phyloP scores from a whole-genome alignment of 768 basidiomycete genomes.

The Suillus subalutaceus region DNA sequence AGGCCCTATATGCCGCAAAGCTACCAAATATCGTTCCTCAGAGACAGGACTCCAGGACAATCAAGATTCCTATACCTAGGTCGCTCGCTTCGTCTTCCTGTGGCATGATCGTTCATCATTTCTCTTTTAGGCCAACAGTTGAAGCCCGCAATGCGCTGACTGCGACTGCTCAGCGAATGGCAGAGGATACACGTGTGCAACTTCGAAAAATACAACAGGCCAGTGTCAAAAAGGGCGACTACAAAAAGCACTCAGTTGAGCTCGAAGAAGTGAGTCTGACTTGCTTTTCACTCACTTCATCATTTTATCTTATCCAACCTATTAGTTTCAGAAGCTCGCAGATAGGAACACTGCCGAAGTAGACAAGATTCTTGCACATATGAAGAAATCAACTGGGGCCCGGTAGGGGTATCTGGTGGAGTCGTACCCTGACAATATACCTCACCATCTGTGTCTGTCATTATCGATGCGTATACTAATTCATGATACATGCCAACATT shows the following conservation, averaged over 20 bases:
- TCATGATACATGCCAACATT: neutral
- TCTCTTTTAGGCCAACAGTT: slow-evolving; percentile 64
- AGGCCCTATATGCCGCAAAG: slow-evolving; percentile 74
- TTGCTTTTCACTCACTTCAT: neutral
- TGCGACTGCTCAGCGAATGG: slow-evolving; percentile 52
- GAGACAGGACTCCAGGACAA: slow-evolving; percentile 65
- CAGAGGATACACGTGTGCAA: slow-evolving; percentile 77
- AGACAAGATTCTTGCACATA: slow-evolving; percentile 62
- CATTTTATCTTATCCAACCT: slow-evolving; percentile 10
- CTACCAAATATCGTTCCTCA: slow-evolving; percentile 76
- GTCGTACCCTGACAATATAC: neutral
- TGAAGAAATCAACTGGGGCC: slow-evolving; percentile 58
- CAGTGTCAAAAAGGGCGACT: slow-evolving; percentile 70
- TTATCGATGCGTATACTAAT: neutral
- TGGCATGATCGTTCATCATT: neutral
- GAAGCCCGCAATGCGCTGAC: slow-evolving; percentile 65
- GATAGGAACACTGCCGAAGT: slow-evolving; percentile 66
- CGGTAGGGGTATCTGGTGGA: slow-evolving; percentile 19
- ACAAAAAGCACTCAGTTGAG: slow-evolving; percentile 68
- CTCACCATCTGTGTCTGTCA: neutral
- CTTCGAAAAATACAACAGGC: slow-evolving; percentile 71
- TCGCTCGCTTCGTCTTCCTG: slow-evolving; percentile 32
- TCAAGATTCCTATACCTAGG: slow-evolving; percentile 84
- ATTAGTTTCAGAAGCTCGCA: slow-evolving; percentile 74
- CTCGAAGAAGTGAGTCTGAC: slow-evolving; percentile 60